Base-by-base conservation (phyloP, 2,329 filamentous ascomycete species). In the Fusarium sp. region DNA sequence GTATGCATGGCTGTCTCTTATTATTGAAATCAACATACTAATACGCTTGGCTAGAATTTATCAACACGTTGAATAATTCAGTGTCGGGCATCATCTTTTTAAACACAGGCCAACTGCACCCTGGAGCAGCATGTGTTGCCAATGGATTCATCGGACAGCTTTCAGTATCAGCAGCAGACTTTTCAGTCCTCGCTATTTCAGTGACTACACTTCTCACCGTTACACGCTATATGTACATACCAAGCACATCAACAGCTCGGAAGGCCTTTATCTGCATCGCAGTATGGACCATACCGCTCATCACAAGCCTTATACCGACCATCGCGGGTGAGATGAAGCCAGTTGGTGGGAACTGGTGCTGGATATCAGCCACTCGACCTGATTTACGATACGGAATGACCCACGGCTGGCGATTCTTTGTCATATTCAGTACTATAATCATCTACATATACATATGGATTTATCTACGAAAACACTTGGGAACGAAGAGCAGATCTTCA, bases 311-410 rank as follows among this genome's bases (percentile, higher is more conserved):
- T 4, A 56, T 67, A 2, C 67, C 71, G 1, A 68, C 67, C 8
- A 50, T 61, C 2, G 51, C 54, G 37, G 70, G 71, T 3, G 62
- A 71, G 25, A 73, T 73, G 64, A 39, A 52, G 23, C 71, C 71
- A 19, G 80, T 82, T 0, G 80, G 79, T 5, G 82, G 82, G 1
- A 83, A 83, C 58, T 84, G 82, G 82, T 83, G 82, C 70, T 84
- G 82, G 82, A 83, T 84, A 59, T 71, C 76, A 14, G 64, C 73
- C 14, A 65, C 74, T 4, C 72, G 77, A n/a, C 67, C 75, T 25
- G 78, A 77, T 14, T 73, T 82, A n/a, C 78, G 82, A 25, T 84
- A 83, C 58, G 77, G 73, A 3, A 73, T 84, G 48, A 80, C 79
- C 0, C 82, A 84, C 56, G 81, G 78, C 40, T 83, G 81, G 82